A percentile compares a stretch with the other conserved stretches of the same genome.
Conservation (phyloP, 2,329 filamentous ascomycete genomes). For the Cryphonectria radicalis region DNA sequence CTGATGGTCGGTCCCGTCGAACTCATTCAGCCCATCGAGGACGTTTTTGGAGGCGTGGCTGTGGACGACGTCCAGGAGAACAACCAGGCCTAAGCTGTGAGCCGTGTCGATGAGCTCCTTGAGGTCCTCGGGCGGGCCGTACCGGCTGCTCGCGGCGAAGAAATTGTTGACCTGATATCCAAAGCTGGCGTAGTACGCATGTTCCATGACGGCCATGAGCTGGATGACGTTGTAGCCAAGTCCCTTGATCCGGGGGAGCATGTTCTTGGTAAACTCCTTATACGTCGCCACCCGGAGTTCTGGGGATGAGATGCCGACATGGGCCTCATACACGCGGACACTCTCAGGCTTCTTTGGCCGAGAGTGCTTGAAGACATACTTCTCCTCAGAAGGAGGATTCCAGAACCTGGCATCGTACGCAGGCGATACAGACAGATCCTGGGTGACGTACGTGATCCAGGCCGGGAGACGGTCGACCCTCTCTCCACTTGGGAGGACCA, state of each 20-base stretch:
- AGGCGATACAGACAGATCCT: conserved; percentile 86
- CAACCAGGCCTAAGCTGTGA: conserved; percentile 85
- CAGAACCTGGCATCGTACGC: conserved; percentile 96
- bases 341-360: conserved; percentile 83
- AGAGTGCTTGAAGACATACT: conserved; percentile 82
- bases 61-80: conserved; percentile 94
- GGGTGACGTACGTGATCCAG: conserved; percentile 97
- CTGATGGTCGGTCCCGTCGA: conserved; percentile 91
- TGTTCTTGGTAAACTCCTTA: conserved; percentile 93
- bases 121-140: conserved; percentile 89
- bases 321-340: conserved; percentile 96
- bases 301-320: conserved; percentile 94
- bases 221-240: conserved; percentile 98
- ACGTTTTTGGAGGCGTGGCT: conserved; percentile 99
- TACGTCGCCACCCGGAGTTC: conserved; percentile 89
- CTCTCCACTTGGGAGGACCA: conserved; percentile 79
- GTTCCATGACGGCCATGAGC: conserved; percentile 98
- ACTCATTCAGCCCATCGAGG: conserved; percentile 90
- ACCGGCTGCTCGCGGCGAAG: conserved; percentile 95
- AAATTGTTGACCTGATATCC: conserved; percentile 99
- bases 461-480: conserved; percentile 86
- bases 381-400: conserved; percentile 81
- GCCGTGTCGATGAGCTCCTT: conserved; percentile 97
- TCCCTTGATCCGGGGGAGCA: conserved; percentile 86
- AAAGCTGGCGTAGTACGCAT: conserved; percentile 98